Evolutionary conservation across 2,329 filamentous ascomycete genomes (phyloP).

Genomic region (Colletotrichum kahawae): DNA sequence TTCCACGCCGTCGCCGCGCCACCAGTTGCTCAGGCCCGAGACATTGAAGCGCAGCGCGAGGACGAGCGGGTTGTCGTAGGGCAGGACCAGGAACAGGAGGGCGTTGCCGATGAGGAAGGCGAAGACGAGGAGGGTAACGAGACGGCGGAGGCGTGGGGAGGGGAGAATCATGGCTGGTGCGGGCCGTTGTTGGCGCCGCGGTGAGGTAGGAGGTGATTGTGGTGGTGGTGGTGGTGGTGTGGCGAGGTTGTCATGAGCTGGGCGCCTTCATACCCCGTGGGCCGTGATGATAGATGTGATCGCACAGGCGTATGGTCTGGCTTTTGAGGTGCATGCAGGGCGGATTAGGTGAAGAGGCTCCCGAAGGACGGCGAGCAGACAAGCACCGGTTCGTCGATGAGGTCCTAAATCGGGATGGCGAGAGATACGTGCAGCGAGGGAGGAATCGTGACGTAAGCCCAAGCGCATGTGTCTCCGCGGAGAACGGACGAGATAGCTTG

Average conservation of each 20-base stretch:
- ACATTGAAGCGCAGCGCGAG: constrained; percentile 23
- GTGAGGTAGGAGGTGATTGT: neutral
- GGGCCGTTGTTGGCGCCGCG: neutral
- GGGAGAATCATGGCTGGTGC: neutral
- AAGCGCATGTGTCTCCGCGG: neutral
- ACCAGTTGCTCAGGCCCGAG: constrained; percentile 32
- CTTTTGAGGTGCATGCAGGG: neutral
- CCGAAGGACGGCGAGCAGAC: neutral
- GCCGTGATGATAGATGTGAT: neutral
- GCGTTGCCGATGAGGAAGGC: constrained; percentile 6
- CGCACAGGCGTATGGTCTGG: neutral
- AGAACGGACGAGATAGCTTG: neutral
- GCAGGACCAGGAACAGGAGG: constrained; percentile 14
- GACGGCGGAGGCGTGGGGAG: constrained; percentile 8
- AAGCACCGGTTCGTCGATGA: neutral
- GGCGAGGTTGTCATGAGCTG: neutral
- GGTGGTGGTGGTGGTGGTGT: no score
- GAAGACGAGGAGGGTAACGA: neutral
- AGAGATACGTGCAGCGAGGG: neutral
- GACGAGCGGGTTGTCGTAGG: constrained; percentile 18
- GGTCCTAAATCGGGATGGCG: neutral
- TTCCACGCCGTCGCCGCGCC: constrained; percentile 31
- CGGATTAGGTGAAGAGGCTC: neutral
- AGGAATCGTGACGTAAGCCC: neutral
- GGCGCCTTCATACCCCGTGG: neutral